Conservation (phyloP, 768 basidiomycete genomes). For the Mrakia gelida region DNA sequence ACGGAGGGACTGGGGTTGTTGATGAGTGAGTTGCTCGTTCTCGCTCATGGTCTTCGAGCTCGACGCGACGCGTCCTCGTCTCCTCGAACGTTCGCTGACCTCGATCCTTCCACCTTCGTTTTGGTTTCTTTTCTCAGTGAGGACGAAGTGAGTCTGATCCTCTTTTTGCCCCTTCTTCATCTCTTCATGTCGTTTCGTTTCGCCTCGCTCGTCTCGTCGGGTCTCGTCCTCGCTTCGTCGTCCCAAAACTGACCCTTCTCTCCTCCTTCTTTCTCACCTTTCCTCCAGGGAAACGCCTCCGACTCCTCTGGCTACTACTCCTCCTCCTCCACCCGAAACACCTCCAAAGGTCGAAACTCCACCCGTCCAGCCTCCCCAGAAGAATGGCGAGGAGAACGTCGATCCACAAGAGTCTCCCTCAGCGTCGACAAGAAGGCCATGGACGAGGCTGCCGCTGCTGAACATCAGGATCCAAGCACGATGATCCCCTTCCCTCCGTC, state of each 20-base stretch:
- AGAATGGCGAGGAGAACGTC: conserved; percentile 19
- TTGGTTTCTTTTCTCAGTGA: too few species aligned
- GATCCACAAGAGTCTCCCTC: background rate
- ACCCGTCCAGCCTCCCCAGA: background rate
- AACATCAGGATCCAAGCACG: background rate
- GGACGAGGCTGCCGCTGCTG: background rate
- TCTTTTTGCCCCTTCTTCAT: background rate
- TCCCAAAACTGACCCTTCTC: too few species aligned
- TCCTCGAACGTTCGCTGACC: too few species aligned
- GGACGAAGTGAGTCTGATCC: too few species aligned
- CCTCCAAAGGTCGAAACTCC: conserved; percentile 2
- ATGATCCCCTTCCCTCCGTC: background rate
- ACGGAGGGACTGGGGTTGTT: conserved; percentile 2
- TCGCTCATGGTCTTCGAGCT: background rate
- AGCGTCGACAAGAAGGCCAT: background rate
- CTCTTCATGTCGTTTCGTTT: background rate
- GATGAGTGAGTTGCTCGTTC: background rate
- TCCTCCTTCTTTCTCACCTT: background rate
- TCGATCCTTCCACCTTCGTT: too few species aligned
- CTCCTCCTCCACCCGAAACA: background rate
- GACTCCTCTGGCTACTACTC: conserved; percentile 8
- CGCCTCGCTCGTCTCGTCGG: background rate
- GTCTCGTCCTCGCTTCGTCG: background rate
- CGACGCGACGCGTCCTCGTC: too few species aligned
- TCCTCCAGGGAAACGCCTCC: conserved; percentile 1